Percentiles rank a stretch among this genome's conserved stretches.
phyloP scores from a whole-genome alignment of 2,329 filamentous ascomycete species.

The Xylariaceae sp. region DNA sequence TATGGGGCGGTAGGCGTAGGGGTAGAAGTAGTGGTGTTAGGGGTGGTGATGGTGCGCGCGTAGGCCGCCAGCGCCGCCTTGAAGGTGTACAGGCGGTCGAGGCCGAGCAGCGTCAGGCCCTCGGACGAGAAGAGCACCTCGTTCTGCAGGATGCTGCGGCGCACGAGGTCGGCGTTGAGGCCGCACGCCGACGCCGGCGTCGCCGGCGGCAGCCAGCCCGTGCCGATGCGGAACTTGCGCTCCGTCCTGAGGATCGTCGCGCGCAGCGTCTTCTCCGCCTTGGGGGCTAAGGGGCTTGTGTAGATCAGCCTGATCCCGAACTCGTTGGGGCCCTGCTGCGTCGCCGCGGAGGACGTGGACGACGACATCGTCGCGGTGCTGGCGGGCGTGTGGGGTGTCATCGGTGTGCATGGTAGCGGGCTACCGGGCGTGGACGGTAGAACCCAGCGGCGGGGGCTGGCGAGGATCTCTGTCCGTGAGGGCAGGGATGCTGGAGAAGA shows the following conservation, averaged over 20 bases:
- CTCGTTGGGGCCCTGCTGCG: constrained; percentile 37
- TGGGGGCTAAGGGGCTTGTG: constrained; percentile 47
- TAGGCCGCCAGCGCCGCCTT: constrained; percentile 63
- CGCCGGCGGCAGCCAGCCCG: constrained; percentile 43
- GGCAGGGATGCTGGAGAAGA: constrained; percentile 30
- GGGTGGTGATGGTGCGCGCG: constrained; percentile 45
- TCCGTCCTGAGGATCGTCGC: constrained; percentile 56
- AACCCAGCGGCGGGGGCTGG: constrained; percentile 34
- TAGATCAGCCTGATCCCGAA: constrained; percentile 57
- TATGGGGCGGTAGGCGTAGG: no score
- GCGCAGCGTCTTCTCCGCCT: constrained; percentile 51
- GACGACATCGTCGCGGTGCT: constrained; percentile 37
- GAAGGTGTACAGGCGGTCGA: constrained; percentile 67
- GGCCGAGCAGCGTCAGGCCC: constrained; percentile 60
- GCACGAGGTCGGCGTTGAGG: constrained; percentile 55
- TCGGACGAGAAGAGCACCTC: constrained; percentile 63
- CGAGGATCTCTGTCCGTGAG: constrained; percentile 18
- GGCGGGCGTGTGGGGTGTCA: constrained; percentile 51
- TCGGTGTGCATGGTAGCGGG: constrained; percentile 46
- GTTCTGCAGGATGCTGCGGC: constrained; percentile 61
- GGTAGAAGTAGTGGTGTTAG: no score
- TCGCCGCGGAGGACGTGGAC: constrained; percentile 34
- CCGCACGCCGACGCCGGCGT: constrained; percentile 47
- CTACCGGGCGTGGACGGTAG: constrained; percentile 42
- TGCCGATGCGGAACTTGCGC: constrained; percentile 46